Base-by-base conservation (phyloP, 495 filamentous ascomycete genomes). In the Hypoxylon cercidicola region DNA sequence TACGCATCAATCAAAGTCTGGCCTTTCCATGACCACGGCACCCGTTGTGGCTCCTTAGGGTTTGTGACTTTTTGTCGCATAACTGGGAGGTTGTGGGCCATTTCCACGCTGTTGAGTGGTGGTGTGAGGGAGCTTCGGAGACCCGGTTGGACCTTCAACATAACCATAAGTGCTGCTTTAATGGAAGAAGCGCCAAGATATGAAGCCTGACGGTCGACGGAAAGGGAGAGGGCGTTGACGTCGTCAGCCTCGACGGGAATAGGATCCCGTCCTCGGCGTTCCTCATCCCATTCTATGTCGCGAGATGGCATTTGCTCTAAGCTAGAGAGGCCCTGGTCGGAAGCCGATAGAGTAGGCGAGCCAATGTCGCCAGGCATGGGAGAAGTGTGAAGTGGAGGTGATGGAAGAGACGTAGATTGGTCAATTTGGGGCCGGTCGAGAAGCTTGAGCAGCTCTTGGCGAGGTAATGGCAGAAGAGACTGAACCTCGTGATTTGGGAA, bases 161-260 rank as follows among this genome's bases (percentile, higher is more conserved):
- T 93, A 49, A 93, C 90, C 75, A 91, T 89, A 19, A 94, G 81
- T 8, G 89, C 89, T 0, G 90, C 90, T 65, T 90, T 90, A 65
- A 94, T 89, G 16, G 90, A 94, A 0, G 90, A 92, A n/a, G 90
- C 86, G 6, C 91, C 90, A 1, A 94, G 79, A 65, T 93, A 94
- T 9, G 91, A 93, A 8, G 89, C 87, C 56, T 89, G 85, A 8
- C 86, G 82, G 67, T 89, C 84, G 3, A 89, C 81, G 3, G 89
- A 87, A 35, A 94, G 82, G n/a, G 89, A 91, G 0, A 93, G 77
- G 0, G 88, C 89, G 71, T 93, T 93, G 47, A 94, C 89, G 74
- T 94, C 91, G 73, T 94, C 91, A 0, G 89, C 87, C 59, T 93
- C 88, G 48, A 80, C 84, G 25, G 89, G 87, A 44, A 90, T 82